A percentile compares a stretch with the other conserved stretches of the same genome.
phyloP scores from a whole-genome alignment of 257 asterid species.

The Solanum gandarillasii region DNA sequence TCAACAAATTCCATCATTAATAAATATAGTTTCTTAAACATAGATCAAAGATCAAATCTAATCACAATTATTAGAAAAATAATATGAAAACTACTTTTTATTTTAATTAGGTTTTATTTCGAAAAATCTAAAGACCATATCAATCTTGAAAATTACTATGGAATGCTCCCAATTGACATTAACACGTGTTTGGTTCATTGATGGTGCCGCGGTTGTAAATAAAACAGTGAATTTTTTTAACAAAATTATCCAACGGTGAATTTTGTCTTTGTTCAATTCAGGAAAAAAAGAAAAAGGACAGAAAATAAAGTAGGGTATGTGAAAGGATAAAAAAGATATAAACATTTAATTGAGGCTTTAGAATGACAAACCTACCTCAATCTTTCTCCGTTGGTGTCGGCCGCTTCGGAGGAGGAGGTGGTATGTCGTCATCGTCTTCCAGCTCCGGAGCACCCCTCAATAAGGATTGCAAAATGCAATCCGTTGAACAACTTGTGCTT shows the following conservation, averaged over 20 bases:
- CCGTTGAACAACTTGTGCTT: constrained; percentile 24
- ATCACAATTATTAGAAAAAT: neutral
- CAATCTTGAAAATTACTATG: neutral
- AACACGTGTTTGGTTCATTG: neutral
- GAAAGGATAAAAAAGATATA: neutral
- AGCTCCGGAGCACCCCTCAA: constrained; percentile 7
- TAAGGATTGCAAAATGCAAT: constrained; percentile 61
- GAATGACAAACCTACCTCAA: constrained; percentile 30
- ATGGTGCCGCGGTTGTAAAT: neutral
- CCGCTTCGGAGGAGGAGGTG: neutral
- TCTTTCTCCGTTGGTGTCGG: constrained; percentile 22
- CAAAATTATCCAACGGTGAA: neutral
- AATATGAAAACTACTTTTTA: neutral
- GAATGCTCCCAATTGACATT: neutral
- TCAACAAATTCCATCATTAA: neutral
- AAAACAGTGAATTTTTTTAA: neutral
- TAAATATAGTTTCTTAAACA: neutral
- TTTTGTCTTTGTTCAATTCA: neutral
- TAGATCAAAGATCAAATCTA: neutral
- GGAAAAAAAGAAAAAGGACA: neutral
- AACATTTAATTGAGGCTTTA: neutral
- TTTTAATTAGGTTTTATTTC: neutral
- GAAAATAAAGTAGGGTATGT: neutral
- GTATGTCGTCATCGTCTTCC: neutral
- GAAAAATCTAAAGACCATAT: neutral